Evolutionary conservation across 2,329 filamentous ascomycete genomes (phyloP).

Genomic region (Ophiostoma triangulosporum): DNA sequence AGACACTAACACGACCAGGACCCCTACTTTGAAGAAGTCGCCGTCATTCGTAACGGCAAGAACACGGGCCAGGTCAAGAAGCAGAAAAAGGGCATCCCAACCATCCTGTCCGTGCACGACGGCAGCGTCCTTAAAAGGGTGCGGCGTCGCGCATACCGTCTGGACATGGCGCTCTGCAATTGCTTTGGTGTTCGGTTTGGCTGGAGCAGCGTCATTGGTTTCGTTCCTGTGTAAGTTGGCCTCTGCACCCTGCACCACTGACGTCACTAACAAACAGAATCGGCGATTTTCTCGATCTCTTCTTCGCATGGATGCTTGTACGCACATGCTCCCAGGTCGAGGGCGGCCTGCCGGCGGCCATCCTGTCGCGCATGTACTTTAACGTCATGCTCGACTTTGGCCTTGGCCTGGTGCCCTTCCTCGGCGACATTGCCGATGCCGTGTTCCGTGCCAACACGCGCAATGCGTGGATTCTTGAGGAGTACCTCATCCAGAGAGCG

Average conservation of each 20-base stretch:
- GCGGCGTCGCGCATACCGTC: slow-evolving; percentile 69
- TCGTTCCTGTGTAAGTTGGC: slow-evolving; percentile 69
- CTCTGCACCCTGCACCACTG: neutral
- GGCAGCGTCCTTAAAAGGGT: slow-evolving; percentile 71
- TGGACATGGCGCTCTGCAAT: slow-evolving; percentile 76
- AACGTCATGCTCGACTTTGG: slow-evolving; percentile 66
- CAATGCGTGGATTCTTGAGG: slow-evolving; percentile 44
- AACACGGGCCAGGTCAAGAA: slow-evolving; percentile 64
- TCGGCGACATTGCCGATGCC: slow-evolving; percentile 65
- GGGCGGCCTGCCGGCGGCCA: slow-evolving; percentile 51
- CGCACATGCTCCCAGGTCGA: slow-evolving; percentile 60
- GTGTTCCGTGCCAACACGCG: slow-evolving; percentile 62
- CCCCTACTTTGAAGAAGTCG: slow-evolving; percentile 76
- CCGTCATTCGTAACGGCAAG: slow-evolving; percentile 52
- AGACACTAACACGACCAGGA: slow-evolving; percentile 36
- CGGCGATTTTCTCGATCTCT: slow-evolving; percentile 61
- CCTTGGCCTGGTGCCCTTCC: slow-evolving; percentile 59
- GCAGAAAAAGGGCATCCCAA: slow-evolving; percentile 70
- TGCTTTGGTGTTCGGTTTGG: slow-evolving; percentile 74
- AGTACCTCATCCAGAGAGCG: slow-evolving; percentile 55
- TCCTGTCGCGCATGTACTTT: slow-evolving; percentile 61
- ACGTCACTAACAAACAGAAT: slow-evolving; percentile 30
- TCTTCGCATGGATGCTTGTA: slow-evolving; percentile 65
- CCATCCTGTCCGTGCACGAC: slow-evolving; percentile 73
- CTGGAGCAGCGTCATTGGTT: slow-evolving; percentile 73